Conservation (phyloP, 768 basidiomycete species). For the Pisolithus albus region DNA sequence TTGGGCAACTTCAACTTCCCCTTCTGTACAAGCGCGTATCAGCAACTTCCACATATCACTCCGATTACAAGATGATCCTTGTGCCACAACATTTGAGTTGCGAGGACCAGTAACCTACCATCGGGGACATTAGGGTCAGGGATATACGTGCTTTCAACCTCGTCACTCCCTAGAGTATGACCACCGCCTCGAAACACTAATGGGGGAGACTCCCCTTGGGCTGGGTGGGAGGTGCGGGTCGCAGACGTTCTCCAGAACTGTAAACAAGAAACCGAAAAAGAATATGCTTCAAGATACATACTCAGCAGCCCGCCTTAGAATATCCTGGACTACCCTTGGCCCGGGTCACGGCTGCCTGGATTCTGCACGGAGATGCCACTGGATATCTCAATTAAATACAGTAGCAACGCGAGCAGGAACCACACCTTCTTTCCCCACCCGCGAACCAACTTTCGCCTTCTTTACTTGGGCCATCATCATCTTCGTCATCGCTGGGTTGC, state of each 20-base stretch:
- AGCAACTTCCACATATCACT: too few relatives aligned
- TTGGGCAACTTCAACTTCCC: slow-evolving; percentile 50
- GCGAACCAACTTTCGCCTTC: slow-evolving; percentile 75
- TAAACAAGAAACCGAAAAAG: neutral
- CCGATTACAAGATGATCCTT: too few relatives aligned
- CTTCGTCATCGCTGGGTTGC: slow-evolving; percentile 26
- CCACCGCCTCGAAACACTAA: slow-evolving; percentile 63
- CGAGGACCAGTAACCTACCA: slow-evolving; percentile 6
- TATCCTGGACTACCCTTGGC: slow-evolving; percentile 57
- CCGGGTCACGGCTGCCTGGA: slow-evolving; percentile 49
- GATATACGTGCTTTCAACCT: slow-evolving; percentile 69
- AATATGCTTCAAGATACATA: slow-evolving; percentile 31
- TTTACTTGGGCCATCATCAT: slow-evolving; percentile 46
- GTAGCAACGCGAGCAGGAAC: neutral
- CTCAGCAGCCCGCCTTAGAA: slow-evolving; percentile 78
- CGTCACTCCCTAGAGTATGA: slow-evolving; percentile 83
- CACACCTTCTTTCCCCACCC: slow-evolving; percentile 89
- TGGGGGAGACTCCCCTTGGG: slow-evolving; percentile 12
- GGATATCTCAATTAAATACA: neutral
- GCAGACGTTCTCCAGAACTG: slow-evolving; percentile 12
- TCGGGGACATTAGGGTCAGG: slow-evolving; percentile 57
- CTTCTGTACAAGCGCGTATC: slow-evolving; percentile 2
- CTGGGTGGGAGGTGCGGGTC: slow-evolving; percentile 11
- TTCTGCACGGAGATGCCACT: slow-evolving; percentile 90
- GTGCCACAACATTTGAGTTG: neutral